Evolutionary conservation across 164 flowering plant genomes (phyloP).

Genomic region (Chimonanthus praecox): DNA sequence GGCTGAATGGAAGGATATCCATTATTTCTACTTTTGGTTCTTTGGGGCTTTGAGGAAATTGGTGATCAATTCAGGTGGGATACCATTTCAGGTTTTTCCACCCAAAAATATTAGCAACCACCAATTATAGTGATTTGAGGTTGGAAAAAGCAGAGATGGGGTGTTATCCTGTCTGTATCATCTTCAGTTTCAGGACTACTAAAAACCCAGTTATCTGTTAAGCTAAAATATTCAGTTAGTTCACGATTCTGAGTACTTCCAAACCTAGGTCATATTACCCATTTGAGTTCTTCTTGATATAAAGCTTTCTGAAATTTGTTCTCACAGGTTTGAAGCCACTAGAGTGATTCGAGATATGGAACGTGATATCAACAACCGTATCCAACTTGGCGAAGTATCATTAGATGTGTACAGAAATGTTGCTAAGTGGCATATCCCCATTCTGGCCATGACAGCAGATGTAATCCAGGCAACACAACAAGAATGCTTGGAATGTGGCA

Average conservation of each 20-base stretch:
- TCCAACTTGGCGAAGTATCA: slow-evolving; percentile 42
- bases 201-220: neutral
- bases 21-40: neutral
- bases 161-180: no score
- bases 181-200: neutral
- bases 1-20: neutral
- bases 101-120: no score
- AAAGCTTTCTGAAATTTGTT: neutral
- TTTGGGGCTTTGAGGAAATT: neutral
- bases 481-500: slow-evolving; percentile 62
- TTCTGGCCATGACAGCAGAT: slow-evolving; percentile 98
- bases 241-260: neutral
- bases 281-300: no score
- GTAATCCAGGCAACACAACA: slow-evolving; percentile 91
- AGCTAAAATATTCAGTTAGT: neutral
- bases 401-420: slow-evolving; percentile 32
- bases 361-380: slow-evolving; percentile 28
- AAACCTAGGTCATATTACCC: neutral
- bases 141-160: neutral
- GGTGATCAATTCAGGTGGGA: no score
- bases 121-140: neutral
- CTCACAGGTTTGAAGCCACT: slow-evolving; percentile 86
- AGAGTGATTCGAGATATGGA: slow-evolving; percentile 65
- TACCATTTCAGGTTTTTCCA: no score
- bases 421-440: slow-evolving; percentile 72